Evolutionary conservation across 257 asterid species (phyloP), one percentile per base, ranked within the genome.

Genomic region (Primulina eburnea): DNA sequence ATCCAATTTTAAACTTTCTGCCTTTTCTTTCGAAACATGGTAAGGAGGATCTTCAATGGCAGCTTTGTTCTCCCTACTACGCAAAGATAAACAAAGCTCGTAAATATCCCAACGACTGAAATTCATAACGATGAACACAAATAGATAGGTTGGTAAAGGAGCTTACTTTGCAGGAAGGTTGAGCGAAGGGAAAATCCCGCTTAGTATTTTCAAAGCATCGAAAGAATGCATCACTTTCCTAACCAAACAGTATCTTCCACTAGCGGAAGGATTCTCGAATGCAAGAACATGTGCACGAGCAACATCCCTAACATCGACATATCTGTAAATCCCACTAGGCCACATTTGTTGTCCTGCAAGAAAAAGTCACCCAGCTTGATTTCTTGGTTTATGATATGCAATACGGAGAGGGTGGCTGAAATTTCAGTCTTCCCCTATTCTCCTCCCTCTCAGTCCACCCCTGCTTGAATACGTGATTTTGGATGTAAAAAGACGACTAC

Each of bases 301-400:
- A 32, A 87, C 88, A 57, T 85, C 93, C 68, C 90, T 82, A 58
- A 85, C 87, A 67, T 87, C 93, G 21, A 87, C 83, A 9, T 55
- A 83, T 20, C 84, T 62, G 72, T 74, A 82, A 7, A 74, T 50
- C 7, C 82, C 86, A 60, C 60, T 55, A 16, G 83, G 17, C 57
- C 52, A 37, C 8, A 67, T 18, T 26, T 81, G 79, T 35, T 79
- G 79, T 59, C 87, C 91, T 82, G 24, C 73, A 62, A 7, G 68
- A 20, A 53, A 30, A 14, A 43, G 4, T 3, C 17, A 8, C 18
- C 1, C 21, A 53, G 14, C 47, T 60, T 28, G 50, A 32, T 18
- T 5, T 18, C 53, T 64, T 14, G 7, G 2, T 35, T 34, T 29
- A 0, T 18, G 30, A 64, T 64, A 17, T 17, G 52, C 17, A 34